Base-by-base conservation (phyloP, 306 rosid species). In the Fragaria vesca region DNA sequence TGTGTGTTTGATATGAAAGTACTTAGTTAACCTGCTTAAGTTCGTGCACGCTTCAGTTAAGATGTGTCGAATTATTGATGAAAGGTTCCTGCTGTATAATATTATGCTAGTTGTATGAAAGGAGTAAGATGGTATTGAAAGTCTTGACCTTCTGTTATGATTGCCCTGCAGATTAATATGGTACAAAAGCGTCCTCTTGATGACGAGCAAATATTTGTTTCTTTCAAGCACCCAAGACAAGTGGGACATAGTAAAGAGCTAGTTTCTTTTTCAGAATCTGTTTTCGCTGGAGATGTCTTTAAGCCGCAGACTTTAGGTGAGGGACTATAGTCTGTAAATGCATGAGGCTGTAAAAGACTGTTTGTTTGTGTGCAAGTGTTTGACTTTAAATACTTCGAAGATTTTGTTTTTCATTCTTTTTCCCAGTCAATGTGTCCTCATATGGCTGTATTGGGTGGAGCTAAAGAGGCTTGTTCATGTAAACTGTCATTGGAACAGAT, bases 111-210 rank as follows among this genome's bases (percentile, higher is more conserved):
- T 61, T 30, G 5, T 11, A 24, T 26, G 36, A 61, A 26, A 28
- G 30, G 5, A 30, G 40, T 42, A 50, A 51, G 21, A 51, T 48
- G 67, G 74, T 43, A 48, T 57, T 4, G 16, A 13, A 7, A 30
- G 15, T 21, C 4, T 30, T 26, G 13, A 58, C 36, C 68, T 15
- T 47, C 43, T 24, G 72, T 70, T 17, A 54, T 79, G 34, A 69
- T 18, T 74, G 58, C 79, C 55, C 55, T 85, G 86, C 93, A 88
- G 90, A 61, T 71, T 75, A 87, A 75, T 76, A 93, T 93, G 98
- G 98, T 93, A 68, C 97, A 91, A 84, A 93, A 93, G 67, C 95
- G 95, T 65, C 86, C 90, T 72, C 91, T 83, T 52, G 96, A 93
- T 78, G 89, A 84, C 55, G 96, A 85, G 68, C 96, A 90, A 67